A percentile compares a stretch with the other conserved stretches of the same genome.
Conservation (phyloP, 2,329 filamentous ascomycete genomes). For the Neoscytalidium dimidiatum region DNA sequence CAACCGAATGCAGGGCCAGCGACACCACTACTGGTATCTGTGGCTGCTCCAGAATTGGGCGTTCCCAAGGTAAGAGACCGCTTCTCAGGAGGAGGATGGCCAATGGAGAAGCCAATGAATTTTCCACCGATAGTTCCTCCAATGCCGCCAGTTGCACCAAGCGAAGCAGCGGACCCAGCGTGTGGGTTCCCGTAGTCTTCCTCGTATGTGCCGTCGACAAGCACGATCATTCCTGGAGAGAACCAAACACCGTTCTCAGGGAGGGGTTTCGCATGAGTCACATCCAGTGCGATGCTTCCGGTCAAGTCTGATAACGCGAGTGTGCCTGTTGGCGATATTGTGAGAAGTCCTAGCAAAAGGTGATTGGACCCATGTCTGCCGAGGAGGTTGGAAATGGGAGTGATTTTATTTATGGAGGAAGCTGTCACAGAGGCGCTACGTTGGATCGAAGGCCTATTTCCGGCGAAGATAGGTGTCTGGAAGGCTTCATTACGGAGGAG, state of each 20-base stretch:
- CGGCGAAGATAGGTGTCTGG: conserved; percentile 75
- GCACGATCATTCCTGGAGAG: conserved; percentile 90
- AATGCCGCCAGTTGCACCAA: conserved; percentile 78
- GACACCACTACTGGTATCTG: conserved; percentile 49
- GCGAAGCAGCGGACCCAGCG: conserved; percentile 55
- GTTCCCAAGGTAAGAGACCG: conserved; percentile 73
- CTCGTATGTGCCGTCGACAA: conserved; percentile 95
- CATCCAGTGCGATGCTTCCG: conserved; percentile 81
- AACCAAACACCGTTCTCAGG: conserved; percentile 91
- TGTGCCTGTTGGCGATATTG: conserved; percentile 76
- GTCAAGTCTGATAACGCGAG: conserved; percentile 84
- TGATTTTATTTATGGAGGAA: conserved; percentile 74
- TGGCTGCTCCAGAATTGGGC: conserved; percentile 42
- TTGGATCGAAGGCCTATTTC: conserved; percentile 53
- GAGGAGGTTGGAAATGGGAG: conserved; percentile 73
- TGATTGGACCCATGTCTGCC: conserved; percentile 83
- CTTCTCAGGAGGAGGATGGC: conserved; percentile 87
- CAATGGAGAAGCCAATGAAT: conserved; percentile 88
- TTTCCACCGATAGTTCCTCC: conserved; percentile 90
- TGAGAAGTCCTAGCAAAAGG: conserved; percentile 82
- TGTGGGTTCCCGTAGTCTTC: conserved; percentile 77
- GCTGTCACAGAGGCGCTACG: conserved; percentile 57
- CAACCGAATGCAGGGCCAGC: conserved; percentile 70
- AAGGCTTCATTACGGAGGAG: conserved; percentile 92
- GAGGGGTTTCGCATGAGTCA: conserved; percentile 77